A percentile compares a stretch with the other conserved stretches of the same genome.
Evolutionary conservation across 1,284 basidiomycete species (phyloP).

Genomic region (Vanrija sp.): DNA sequence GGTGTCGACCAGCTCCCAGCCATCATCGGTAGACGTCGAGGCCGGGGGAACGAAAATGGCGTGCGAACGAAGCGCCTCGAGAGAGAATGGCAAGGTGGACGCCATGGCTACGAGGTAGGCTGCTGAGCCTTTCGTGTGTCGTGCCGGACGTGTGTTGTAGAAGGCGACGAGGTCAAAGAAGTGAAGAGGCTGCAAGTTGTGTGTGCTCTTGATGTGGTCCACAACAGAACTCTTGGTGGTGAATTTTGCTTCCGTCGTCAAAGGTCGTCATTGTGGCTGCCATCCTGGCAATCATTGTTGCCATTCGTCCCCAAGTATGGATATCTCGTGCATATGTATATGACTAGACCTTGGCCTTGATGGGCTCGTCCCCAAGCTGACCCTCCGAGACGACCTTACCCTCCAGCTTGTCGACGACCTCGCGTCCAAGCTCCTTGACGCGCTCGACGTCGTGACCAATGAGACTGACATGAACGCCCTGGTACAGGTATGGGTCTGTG

Average conservation of each 20-base stretch:
- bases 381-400: slow-evolving; percentile 52
- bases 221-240: not conserved
- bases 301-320: not conserved
- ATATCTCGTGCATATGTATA: not conserved
- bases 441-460: slow-evolving; percentile 66
- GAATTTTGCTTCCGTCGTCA: slow-evolving; percentile 2
- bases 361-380: slow-evolving; percentile 41
- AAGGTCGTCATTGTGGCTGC: not conserved
- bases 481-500: slow-evolving; percentile 57
- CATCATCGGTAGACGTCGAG: slow-evolving; percentile 22
- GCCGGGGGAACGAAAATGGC: slow-evolving; percentile 39
- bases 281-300: too few relatives aligned
- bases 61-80: slow-evolving; percentile 31
- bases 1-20: slow-evolving; percentile 38
- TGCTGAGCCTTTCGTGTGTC: not conserved
- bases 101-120: slow-evolving; percentile 3
- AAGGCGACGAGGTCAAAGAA: not conserved
- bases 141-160: not conserved
- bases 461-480: slow-evolving; percentile 61
- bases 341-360: slow-evolving; percentile 19
- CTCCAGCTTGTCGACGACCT: slow-evolving; percentile 54
- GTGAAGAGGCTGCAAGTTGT: not conserved
- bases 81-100: slow-evolving; percentile 27
- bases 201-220: not conserved
- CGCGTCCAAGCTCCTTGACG: slow-evolving; percentile 59